These are phyloP conservation scores for Ceratocystis eucalypticola DNA, from an alignment of 2,329 filamentous ascomycete genomes.

Conservation along the genomic window DNA sequence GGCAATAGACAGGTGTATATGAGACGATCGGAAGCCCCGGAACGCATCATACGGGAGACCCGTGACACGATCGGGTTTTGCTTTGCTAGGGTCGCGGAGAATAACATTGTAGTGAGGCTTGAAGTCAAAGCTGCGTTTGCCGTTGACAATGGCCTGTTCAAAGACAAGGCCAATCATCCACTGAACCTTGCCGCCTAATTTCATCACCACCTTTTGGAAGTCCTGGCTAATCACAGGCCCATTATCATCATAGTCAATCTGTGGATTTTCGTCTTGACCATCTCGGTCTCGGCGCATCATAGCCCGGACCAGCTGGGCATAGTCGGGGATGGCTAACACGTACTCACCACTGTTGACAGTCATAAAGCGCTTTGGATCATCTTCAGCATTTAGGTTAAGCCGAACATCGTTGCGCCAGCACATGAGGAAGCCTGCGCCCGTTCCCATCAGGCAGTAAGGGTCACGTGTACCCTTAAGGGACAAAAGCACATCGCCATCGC, in stretches of 20 bases:
- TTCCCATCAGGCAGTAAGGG: slow-evolving; percentile 82
- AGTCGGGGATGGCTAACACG: slow-evolving; percentile 86
- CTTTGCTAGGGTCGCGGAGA: slow-evolving; percentile 64
- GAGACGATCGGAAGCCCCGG: slow-evolving; percentile 85
- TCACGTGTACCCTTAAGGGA: slow-evolving; percentile 84
- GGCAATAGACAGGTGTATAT: slow-evolving; percentile 90
- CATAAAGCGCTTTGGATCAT: slow-evolving; percentile 88
- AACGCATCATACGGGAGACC: slow-evolving; percentile 72
- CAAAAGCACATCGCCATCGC: slow-evolving; percentile 88
- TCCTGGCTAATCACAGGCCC: slow-evolving; percentile 35
- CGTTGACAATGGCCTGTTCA: slow-evolving; percentile 63
- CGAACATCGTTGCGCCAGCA: slow-evolving; percentile 93
- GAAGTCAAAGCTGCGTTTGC: slow-evolving; percentile 71
- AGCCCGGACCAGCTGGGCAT: slow-evolving; percentile 71
- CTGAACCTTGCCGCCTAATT: slow-evolving; percentile 87
- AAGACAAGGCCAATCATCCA: slow-evolving; percentile 89
- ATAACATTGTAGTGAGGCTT: slow-evolving; percentile 85
- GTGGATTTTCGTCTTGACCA: slow-evolving; percentile 36
- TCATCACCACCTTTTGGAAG: slow-evolving; percentile 99
- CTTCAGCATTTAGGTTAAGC: slow-evolving; percentile 70
- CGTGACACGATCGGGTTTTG: slow-evolving; percentile 41
- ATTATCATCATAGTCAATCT: neutral
- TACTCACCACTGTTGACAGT: slow-evolving; percentile 91
- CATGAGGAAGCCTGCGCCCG: slow-evolving; percentile 92
- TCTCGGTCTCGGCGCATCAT: slow-evolving; percentile 34